These are phyloP conservation scores for Tulasnella sp. DNA, from an alignment of 768 basidiomycete species.

Conservation along the genomic window DNA sequence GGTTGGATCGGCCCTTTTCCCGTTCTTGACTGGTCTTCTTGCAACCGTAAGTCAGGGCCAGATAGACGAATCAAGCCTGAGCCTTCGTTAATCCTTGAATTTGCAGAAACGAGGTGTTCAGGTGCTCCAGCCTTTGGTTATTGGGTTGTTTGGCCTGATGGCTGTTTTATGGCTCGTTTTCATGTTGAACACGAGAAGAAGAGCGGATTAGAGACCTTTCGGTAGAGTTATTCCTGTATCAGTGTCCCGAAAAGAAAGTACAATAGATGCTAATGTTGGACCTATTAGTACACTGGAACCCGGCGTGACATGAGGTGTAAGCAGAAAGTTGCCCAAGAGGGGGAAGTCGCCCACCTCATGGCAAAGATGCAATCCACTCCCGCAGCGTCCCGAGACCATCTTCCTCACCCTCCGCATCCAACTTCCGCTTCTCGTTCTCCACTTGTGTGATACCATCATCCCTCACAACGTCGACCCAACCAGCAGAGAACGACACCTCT, in stretches of 20 bases:
- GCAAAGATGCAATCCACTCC: constrained; percentile 13
- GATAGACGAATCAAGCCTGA: not conserved
- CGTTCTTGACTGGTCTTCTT: constrained; percentile 54
- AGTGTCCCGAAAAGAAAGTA: not conserved
- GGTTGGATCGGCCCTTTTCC: constrained; percentile 70
- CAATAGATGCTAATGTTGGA: constrained; percentile 7
- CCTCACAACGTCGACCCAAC: constrained; percentile 34
- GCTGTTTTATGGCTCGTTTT: constrained; percentile 26
- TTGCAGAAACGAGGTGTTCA: constrained; percentile 24
- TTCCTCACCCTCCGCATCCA: constrained; percentile 13
- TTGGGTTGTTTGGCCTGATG: constrained; percentile 28
- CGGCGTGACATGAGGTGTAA: not conserved
- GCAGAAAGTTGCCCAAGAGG: not conserved
- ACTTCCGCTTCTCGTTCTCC: constrained; percentile 24
- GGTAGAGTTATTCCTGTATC: not conserved
- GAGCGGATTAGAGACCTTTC: constrained; percentile 1
- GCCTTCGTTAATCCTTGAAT: not conserved
- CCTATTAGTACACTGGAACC: not conserved
- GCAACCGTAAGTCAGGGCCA: constrained; percentile 23
- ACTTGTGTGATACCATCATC: constrained; percentile 30
- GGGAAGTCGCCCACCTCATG: not conserved
- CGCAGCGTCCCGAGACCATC: constrained; percentile 5
- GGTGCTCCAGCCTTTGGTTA: constrained; percentile 31
- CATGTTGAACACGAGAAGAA: constrained; percentile 26
- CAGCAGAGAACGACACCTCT: constrained; percentile 57